Conservation (phyloP, 1,139 yeast genomes). For the Candida tunisiensis region DNA sequence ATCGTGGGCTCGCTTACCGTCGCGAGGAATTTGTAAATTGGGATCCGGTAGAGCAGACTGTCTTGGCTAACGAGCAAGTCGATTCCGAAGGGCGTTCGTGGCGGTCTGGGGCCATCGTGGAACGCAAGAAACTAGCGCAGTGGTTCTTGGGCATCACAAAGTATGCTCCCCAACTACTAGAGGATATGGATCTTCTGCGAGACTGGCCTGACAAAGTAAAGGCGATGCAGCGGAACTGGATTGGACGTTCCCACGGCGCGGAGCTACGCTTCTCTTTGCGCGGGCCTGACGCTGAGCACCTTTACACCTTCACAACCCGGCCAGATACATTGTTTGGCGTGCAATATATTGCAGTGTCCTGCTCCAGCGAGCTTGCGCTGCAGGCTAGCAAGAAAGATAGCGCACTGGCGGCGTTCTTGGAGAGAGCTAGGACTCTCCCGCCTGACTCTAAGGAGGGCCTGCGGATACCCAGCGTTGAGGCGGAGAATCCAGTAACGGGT, state of each 20-base stretch:
- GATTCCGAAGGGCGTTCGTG: conserved; percentile 82
- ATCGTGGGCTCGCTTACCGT: conserved; percentile 70
- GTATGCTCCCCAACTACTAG: conserved; percentile 47
- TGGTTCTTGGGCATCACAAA: conserved; percentile 89
- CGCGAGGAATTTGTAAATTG: conserved; percentile 84
- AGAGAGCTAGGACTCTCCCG: conserved; percentile 19
- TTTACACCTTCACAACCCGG: conserved; percentile 62
- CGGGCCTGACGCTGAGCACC: conserved; percentile 8
- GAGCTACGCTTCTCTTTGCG: conserved; percentile 28
- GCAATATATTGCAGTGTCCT: conserved; percentile 65
- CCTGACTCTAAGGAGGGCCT: conserved; percentile 53
- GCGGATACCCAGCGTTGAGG: conserved; percentile 28
- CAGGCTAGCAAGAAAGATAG: conserved; percentile 21
- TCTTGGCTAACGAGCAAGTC: conserved; percentile 91
- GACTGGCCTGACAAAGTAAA: conserved; percentile 86
- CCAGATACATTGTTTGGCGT: conserved; percentile 77
- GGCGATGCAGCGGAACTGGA: conserved; percentile 87
- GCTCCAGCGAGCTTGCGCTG: conserved; percentile 46
- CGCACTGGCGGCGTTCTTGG: conserved; percentile 30
- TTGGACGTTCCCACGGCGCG: conserved; percentile 77
- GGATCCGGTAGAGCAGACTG: conserved; percentile 95
- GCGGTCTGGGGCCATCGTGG: conserved; percentile 94
- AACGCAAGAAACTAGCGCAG: conserved; percentile 61
- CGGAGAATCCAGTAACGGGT: conserved; percentile 40
- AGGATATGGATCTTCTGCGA: conserved; percentile 40